A percentile compares a stretch with the other conserved stretches of the same genome.
These are phyloP conservation scores for Phytophthora rubi DNA, from an alignment of 352 stramenopile genomes.

Conservation along the genomic window DNA sequence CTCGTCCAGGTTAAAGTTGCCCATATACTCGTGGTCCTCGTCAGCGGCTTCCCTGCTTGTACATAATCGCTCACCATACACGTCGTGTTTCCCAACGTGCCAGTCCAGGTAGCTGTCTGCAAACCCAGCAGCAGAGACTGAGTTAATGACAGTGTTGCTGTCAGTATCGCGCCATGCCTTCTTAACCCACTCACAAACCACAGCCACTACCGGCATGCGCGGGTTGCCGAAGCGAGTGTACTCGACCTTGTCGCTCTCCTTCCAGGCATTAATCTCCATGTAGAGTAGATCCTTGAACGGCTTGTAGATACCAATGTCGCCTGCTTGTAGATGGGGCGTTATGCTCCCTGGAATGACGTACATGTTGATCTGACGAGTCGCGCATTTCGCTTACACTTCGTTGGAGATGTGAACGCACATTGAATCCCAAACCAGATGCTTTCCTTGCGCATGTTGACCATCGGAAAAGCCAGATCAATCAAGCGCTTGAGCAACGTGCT, in stretches of 20 bases:
- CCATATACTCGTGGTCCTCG: background rate
- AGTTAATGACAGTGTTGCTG: background rate
- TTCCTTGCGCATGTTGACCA: slow-evolving; percentile 6
- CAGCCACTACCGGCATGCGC: background rate
- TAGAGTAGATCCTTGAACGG: slow-evolving; percentile 16
- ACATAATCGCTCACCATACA: background rate
- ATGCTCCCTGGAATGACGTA: slow-evolving; percentile 11
- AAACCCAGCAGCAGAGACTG: background rate
- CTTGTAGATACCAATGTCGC: slow-evolving; percentile 23
- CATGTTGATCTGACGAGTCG: background rate
- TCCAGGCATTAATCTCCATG: slow-evolving; percentile 11
- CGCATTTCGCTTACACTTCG: slow-evolving; percentile 16
- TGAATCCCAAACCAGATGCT: slow-evolving; percentile 27
- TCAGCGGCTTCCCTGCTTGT: background rate
- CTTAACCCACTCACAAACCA: slow-evolving; percentile 1
- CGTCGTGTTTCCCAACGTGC: background rate
- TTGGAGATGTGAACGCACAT: slow-evolving; percentile 33
- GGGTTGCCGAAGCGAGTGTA: slow-evolving; percentile 10
- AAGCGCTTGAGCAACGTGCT: slow-evolving; percentile 3
- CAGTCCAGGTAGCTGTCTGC: background rate
- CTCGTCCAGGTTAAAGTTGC: background rate
- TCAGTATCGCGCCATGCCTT: slow-evolving; percentile 8
- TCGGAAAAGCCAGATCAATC: slow-evolving; percentile 11
- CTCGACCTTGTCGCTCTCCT: slow-evolving; percentile 15
- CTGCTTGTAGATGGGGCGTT: slow-evolving; percentile 19